Evolutionary conservation across 257 asterid species (phyloP).

Genomic region (Przewalskia tangutica): DNA sequence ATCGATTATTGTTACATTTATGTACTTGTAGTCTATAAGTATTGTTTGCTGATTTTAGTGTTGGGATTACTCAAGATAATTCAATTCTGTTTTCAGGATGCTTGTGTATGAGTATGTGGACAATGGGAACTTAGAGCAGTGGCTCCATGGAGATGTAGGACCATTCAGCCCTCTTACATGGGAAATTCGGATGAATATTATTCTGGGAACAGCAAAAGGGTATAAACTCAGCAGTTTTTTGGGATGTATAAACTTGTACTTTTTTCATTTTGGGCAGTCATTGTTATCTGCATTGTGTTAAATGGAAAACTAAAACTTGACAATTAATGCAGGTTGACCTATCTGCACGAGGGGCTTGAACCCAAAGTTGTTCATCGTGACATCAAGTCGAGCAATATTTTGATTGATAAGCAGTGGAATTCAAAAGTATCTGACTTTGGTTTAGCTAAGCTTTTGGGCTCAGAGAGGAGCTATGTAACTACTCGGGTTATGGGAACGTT

Average conservation of each 20-base stretch:
- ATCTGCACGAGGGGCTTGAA: slow-evolving; percentile 28
- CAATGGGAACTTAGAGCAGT: slow-evolving; percentile 26
- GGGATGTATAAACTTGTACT: background rate
- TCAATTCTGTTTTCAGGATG: slow-evolving; percentile 15
- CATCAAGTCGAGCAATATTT: slow-evolving; percentile 27
- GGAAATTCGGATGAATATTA: slow-evolving; percentile 22
- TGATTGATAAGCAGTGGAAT: slow-evolving; percentile 21
- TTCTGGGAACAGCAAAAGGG: slow-evolving; percentile 28
- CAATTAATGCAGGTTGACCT: slow-evolving; percentile 15
- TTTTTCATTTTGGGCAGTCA: background rate
- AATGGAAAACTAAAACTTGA: background rate
- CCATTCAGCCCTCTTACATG: slow-evolving; percentile 22
- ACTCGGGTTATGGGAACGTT: slow-evolving; percentile 30
- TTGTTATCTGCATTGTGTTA: background rate
- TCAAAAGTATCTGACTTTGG: slow-evolving; percentile 28
- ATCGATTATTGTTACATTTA: background rate
- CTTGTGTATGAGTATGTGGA: slow-evolving; percentile 30
- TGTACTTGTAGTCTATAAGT: background rate
- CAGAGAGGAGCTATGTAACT: slow-evolving; percentile 22
- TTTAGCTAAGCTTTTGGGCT: slow-evolving; percentile 22
- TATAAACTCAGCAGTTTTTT: background rate
- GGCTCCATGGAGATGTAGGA: slow-evolving; percentile 29
- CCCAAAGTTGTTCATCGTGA: slow-evolving; percentile 30
- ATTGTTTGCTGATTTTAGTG: background rate
- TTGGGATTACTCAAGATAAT: background rate